Conservation (phyloP, 768 basidiomycete species). For the Sutorius australiensis region DNA sequence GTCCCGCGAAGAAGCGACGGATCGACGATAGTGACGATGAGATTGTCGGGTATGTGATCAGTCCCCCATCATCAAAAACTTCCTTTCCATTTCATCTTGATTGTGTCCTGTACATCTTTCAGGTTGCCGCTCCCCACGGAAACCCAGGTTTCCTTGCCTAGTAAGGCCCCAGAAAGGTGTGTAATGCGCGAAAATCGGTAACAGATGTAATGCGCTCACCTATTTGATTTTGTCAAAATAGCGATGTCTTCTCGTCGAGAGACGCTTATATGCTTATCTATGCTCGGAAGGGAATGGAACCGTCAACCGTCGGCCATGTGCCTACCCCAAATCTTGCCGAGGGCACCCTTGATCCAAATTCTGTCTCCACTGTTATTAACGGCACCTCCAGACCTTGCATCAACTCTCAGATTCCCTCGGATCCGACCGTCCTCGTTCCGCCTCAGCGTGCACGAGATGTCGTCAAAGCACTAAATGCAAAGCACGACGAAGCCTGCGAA, state of each 20-base stretch:
- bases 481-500: constrained; percentile 52
- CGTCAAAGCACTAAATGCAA: constrained; percentile 52
- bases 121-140: constrained; percentile 22
- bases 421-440: constrained; percentile 36
- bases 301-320: constrained; percentile 12
- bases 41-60: constrained; percentile 27
- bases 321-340: constrained; percentile 15
- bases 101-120: constrained; percentile 5
- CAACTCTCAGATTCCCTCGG: constrained; percentile 7
- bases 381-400: constrained; percentile 15
- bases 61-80: constrained; percentile 11
- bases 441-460: constrained; percentile 53
- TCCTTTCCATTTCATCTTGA: constrained; percentile 17
- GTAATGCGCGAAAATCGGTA: constrained; percentile 73
- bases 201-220: constrained; percentile 9
- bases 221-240: constrained; percentile 27
- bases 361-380: constrained; percentile 18
- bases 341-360: constrained; percentile 14
- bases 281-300: constrained; percentile 40
- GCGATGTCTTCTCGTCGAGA: constrained; percentile 60
- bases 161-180: constrained; percentile 56
- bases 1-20: constrained; percentile 45
- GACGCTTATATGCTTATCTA: constrained; percentile 98
- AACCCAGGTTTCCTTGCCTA: constrained; percentile 23
- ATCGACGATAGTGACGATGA: constrained; percentile 63